A percentile compares a stretch with the other conserved stretches of the same genome.
Conservation (phyloP, 1,284 basidiomycete species). For the Golubevia pallescens region DNA sequence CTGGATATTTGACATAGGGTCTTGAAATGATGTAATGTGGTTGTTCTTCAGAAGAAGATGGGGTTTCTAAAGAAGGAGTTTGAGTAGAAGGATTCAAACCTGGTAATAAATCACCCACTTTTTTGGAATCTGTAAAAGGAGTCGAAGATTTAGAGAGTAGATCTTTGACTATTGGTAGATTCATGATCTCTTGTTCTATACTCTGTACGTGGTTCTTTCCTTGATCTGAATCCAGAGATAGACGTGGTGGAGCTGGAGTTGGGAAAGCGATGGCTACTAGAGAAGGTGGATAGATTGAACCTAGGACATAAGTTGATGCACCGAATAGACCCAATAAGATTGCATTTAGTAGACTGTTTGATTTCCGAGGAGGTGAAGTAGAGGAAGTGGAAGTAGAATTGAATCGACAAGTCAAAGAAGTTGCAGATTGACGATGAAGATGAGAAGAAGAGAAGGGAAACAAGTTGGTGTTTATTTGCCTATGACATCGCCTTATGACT, state of each 20-base stretch:
- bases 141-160: conserved; percentile 21
- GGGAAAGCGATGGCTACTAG: conserved; percentile 74
- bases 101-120: conserved; percentile 15
- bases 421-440: too few species aligned
- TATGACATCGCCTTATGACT: too few species aligned
- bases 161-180: conserved; percentile 71
- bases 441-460: too few species aligned
- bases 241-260: conserved; percentile 74
- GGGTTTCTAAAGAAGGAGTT: conserved; percentile 18
- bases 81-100: conserved; percentile 17
- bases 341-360: too few species aligned
- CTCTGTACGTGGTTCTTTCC: conserved; percentile 71
- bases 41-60: conserved; percentile 15
- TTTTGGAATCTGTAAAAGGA: conserved; percentile 19
- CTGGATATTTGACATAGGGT: conserved; percentile 75
- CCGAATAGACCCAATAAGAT: too few species aligned
- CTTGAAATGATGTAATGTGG: conserved; percentile 66
- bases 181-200: conserved; percentile 76
- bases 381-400: too few species aligned
- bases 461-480: too few species aligned
- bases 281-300: conserved; percentile 73
- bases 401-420: too few species aligned
- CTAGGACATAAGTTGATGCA: conserved; percentile 67
- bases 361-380: too few species aligned
- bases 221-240: conserved; percentile 71